Base-by-base conservation (phyloP, 2,329 filamentous ascomycete genomes). In the Byssoonygena ceratinophila region DNA sequence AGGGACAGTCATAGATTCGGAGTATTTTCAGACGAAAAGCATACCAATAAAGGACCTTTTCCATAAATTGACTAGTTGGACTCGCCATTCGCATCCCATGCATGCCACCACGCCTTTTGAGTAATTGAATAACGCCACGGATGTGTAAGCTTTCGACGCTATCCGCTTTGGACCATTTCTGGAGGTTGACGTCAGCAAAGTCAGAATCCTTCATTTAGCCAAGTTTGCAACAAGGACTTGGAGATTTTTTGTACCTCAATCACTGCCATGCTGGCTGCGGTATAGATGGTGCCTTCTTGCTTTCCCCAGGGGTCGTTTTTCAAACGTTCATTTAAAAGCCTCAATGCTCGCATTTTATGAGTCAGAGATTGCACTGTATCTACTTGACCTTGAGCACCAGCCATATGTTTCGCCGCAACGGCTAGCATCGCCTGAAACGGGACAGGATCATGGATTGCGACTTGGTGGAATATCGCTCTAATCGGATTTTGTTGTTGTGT, bases 91-190 rank as follows among this genome's bases (percentile, higher is more conserved):
- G 58, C 58, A 66, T 59, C 45, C 59, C 59, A 43, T 58, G 58
- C 63, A 66, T 66, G 1, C 64, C 64, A 20, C 62, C 64, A 29
- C 63, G 60, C 41, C 59, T 59, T 46, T 60, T 57, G 14, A 65
- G 58, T 56, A 66, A 58, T 31, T 62, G 59, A 3, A 58, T 55
- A 22, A 66, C 55, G 4, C 64, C 64, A 37, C 57, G 57, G 34
- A 64, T 62, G 51, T 66, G 64, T 58, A 63, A 61, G 22, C 56
- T 58, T 57, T 66, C 64, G 47, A 64, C 61, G 2, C 57, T 60
- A 4, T 59, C 55, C 55, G 64, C 63, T 54, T 63, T 64, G 12
- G 63, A 66, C 64, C 64, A 66, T 66, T 66, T 66, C 64, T 66
- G 31, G 31, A 51, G 18, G 7, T 22, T 27, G 16, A n/a, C 11